Conservation (phyloP, 805 yeast species). For the Zygotorulaspora florentina region DNA sequence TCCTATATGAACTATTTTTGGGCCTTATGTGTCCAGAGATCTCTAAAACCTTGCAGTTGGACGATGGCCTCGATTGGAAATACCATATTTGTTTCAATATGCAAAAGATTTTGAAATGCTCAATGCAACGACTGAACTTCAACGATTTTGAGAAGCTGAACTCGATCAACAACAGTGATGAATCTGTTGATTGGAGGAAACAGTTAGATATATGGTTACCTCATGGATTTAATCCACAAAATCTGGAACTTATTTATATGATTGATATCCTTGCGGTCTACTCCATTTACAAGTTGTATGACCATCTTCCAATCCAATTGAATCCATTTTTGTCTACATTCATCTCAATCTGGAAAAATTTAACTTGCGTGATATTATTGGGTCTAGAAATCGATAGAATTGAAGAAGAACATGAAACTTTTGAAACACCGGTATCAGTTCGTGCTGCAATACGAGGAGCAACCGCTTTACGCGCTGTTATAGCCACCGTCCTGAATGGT, state of each 20-base stretch:
- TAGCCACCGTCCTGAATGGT: slow-evolving; percentile 59
- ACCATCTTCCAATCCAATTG: slow-evolving; percentile 33
- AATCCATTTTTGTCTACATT: slow-evolving; percentile 62
- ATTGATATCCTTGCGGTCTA: slow-evolving; percentile 41
- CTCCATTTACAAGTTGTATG: slow-evolving; percentile 43
- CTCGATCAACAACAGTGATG: slow-evolving; percentile 21
- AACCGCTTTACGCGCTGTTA: slow-evolving; percentile 55
- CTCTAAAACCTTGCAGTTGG: slow-evolving; percentile 1
- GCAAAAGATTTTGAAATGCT: slow-evolving; percentile 26
- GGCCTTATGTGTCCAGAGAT: slow-evolving; percentile 37
- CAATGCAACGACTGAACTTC: slow-evolving; percentile 26
- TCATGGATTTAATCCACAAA: slow-evolving; percentile 35
- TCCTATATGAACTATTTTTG: slow-evolving; percentile 49
- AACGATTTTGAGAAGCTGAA: slow-evolving; percentile 24
- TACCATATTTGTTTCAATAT: slow-evolving; percentile 28
- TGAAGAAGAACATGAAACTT: slow-evolving; percentile 39
- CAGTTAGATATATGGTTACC: slow-evolving; percentile 38
- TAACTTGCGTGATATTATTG: slow-evolving; percentile 52
- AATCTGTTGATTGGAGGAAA: slow-evolving; percentile 26
- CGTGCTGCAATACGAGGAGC: slow-evolving; percentile 56
- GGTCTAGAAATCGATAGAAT: slow-evolving; percentile 60
- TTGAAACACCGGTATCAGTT: slow-evolving; percentile 44
- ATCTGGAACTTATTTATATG: slow-evolving; percentile 45
- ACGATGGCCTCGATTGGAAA: slow-evolving; percentile 23
- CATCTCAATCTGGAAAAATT: slow-evolving; percentile 61